Percentiles rank a stretch among this genome's conserved stretches.
Evolutionary conservation across 1,139 yeast species (phyloP).

Genomic region (Wickerhamomyces sp.): DNA sequence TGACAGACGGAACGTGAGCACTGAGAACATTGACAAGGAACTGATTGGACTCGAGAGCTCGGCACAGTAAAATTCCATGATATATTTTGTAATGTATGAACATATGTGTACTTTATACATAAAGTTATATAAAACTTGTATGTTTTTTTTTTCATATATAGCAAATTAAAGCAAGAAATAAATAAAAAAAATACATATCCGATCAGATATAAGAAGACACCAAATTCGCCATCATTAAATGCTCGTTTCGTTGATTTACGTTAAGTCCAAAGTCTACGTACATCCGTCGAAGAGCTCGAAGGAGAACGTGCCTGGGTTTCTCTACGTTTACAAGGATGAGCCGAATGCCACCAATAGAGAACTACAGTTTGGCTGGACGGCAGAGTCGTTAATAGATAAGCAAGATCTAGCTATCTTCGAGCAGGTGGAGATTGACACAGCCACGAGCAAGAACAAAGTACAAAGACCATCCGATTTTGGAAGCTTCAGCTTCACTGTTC

Average conservation of each 20-base stretch:
- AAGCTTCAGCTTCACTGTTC: constrained; percentile 62
- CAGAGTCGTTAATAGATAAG: constrained; percentile 51
- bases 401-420: constrained; percentile 49
- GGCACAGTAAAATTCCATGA: neutral
- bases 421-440: constrained; percentile 46
- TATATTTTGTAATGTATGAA: neutral
- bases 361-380: constrained; percentile 67
- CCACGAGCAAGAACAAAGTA: constrained; percentile 27
- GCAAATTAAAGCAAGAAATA: neutral
- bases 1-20: too few relatives aligned
- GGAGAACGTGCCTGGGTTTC: constrained; percentile 77
- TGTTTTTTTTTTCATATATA: too few relatives aligned
- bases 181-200: neutral
- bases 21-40: constrained; percentile 21
- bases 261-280: constrained; percentile 66
- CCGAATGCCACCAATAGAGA: constrained; percentile 49
- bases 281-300: constrained; percentile 73
- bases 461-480: constrained; percentile 49
- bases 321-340: constrained; percentile 49
- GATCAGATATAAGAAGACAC: neutral
- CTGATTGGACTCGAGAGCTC: constrained; percentile 16
- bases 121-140: too few relatives aligned
- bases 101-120: too few relatives aligned
- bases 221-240: neutral
- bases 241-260: constrained; percentile 14